phyloP scores from a whole-genome alignment of 192 early-diverging fungal genomes.

The Coemansia sp. region DNA sequence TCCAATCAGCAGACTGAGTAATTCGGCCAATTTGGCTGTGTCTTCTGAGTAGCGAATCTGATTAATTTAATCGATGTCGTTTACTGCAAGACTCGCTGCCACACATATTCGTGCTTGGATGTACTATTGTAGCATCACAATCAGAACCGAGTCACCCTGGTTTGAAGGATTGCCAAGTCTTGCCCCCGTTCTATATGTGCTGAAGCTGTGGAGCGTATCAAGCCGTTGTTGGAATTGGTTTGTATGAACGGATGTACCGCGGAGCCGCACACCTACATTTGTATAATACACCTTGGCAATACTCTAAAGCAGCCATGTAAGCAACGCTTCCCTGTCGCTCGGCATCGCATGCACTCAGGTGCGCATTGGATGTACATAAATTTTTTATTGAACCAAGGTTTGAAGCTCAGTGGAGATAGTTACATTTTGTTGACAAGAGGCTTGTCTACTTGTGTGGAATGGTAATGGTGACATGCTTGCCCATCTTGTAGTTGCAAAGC shows the following conservation, averaged over 20 bases:
- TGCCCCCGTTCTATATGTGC: no score
- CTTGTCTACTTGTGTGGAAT: conserved; percentile 28
- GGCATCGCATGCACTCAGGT: background rate
- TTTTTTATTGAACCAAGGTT: background rate
- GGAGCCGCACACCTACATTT: background rate
- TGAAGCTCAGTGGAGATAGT: background rate
- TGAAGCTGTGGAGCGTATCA: no score
- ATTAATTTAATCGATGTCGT: background rate
- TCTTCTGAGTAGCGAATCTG: conserved; percentile 1
- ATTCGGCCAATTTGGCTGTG: conserved; percentile 1
- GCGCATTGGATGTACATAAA: background rate
- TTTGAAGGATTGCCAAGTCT: background rate
- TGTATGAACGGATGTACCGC: no score
- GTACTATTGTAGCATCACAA: background rate
- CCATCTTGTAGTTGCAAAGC: conserved; percentile 46
- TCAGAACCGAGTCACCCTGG: background rate
- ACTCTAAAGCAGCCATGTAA: no score
- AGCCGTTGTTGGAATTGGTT: no score
- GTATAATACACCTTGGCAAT: no score
- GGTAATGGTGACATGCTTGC: conserved; percentile 44
- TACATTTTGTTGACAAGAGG: conserved; percentile 3
- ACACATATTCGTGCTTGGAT: background rate
- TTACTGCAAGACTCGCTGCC: background rate
- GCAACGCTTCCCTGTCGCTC: background rate
- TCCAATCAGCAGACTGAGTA: background rate